Evolutionary conservation across 345 rosid genomes (phyloP), one percentile per base, ranked within the genome.

Genomic region (Sisymbrium irio): DNA sequence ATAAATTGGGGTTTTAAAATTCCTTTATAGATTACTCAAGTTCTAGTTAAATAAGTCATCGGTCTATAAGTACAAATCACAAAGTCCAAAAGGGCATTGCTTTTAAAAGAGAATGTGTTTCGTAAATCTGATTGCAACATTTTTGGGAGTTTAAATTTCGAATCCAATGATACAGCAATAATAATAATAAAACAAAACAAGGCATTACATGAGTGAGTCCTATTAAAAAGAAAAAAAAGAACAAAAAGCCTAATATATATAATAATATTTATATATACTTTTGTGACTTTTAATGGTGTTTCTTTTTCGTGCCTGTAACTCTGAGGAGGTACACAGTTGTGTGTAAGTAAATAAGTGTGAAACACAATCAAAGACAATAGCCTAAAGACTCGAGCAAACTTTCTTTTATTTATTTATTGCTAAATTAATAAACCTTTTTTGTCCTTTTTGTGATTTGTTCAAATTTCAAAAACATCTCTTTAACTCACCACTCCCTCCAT

Each of bases 401-500:
- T 62, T 30, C 12, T 22, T 35, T 13, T 35, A 8, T 35, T 19
- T 6, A 55, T n/a, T n/a, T n/a, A n/a, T n/a, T n/a, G n/a, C n/a
- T n/a, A n/a, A n/a, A 60, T 20, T n/a, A 60, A 60, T 37, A 39
- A 51, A 14, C 8, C 5, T 25, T 35, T 35, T 53, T 30, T 64
- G 58, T 53, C 35, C 15, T 27, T 53, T 53, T 13, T 25, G 35
- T n/a, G 9, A 0, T 41, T 50, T 67, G 80, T 77, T 77, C 80
- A 77, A 77, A 77, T 77, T 77, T 77, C 80, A 77, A 77, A 77
- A 77, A 71, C 72, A 67, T 47, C 76, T 64, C 80, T 71, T 71
- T 70, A 71, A 64, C 62, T 37, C 80, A 65, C 80, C 80, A 77
- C 72, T 77, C 80, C 80, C 80, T 71, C 80, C 80, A 71, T 49